Percentiles rank a stretch among this genome's conserved stretches.
Conservation (phyloP, 495 filamentous ascomycete species). For the Xylaria flabelliformis region DNA sequence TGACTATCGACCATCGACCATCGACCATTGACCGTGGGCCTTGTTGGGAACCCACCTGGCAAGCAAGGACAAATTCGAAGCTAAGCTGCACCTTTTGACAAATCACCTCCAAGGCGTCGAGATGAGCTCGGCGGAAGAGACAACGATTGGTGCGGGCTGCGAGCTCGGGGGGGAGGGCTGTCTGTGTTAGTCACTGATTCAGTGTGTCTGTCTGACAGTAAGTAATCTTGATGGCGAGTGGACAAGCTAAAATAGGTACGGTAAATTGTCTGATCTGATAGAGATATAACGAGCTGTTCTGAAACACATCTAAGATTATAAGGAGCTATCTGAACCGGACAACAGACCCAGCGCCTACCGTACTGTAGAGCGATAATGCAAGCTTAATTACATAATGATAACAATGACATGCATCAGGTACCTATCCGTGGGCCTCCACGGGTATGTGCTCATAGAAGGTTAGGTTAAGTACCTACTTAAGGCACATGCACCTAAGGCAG, state of each 20-base stretch:
- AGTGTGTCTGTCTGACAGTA: not conserved
- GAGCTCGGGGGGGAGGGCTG: not conserved
- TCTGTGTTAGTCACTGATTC: constrained; percentile 2
- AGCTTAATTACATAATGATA: not conserved
- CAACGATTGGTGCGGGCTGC: constrained; percentile 4
- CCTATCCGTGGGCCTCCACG: not conserved
- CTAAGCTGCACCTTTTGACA: constrained; percentile 26
- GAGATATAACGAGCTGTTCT: not conserved
- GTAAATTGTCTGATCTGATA: not conserved
- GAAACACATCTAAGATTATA: not conserved
- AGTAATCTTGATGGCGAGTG: not conserved
- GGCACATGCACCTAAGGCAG: not conserved
- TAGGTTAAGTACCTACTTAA: no score
- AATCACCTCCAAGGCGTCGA: constrained; percentile 16
- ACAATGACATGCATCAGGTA: not conserved
- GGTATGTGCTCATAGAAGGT: not conserved
- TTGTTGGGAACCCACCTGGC: constrained; percentile 13
- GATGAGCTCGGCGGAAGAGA: not conserved
- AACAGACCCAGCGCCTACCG: no score
- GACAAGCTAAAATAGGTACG: not conserved
- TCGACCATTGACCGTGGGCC: not conserved
- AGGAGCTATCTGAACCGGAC: not conserved
- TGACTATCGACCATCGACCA: no score
- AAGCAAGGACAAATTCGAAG: constrained; percentile 14
- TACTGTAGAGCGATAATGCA: no score